Evolutionary conservation across 2,329 filamentous ascomycete genomes (phyloP).

Genomic region (Penicillium sp.): DNA sequence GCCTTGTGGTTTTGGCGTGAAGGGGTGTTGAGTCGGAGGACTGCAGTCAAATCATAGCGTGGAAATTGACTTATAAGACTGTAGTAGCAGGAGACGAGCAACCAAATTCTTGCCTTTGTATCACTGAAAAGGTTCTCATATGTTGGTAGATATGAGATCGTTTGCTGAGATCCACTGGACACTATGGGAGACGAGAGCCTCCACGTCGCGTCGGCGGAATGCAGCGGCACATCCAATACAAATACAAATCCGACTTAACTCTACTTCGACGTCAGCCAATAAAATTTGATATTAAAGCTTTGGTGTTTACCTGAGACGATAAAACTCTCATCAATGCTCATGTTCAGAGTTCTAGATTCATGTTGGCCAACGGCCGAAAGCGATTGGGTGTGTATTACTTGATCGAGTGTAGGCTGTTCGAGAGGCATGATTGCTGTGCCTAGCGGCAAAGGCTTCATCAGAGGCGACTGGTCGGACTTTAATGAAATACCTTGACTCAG

Average conservation of each 20-base stretch:
- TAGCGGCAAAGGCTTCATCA: not conserved
- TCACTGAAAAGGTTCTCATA: not conserved
- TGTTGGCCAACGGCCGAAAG: not conserved
- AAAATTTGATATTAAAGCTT: not conserved
- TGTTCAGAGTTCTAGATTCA: not conserved
- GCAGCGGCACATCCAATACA: slow-evolving; percentile 20
- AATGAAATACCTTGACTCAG: slow-evolving; percentile 10
- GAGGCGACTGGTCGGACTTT: not conserved
- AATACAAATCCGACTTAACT: slow-evolving; percentile 11
- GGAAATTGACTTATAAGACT: not conserved
- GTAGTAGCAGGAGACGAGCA: too few species aligned
- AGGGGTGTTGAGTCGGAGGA: slow-evolving; percentile 11
- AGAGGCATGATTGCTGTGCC: not conserved
- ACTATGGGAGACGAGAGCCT: slow-evolving; percentile 13
- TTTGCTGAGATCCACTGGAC: not conserved
- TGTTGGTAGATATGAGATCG: not conserved
- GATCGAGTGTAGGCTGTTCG: not conserved
- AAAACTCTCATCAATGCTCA: not conserved
- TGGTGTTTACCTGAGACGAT: not conserved
- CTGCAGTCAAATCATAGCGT: not conserved
- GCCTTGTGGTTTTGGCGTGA: slow-evolving; percentile 31
- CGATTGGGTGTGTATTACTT: too few species aligned
- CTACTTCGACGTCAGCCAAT: not conserved
- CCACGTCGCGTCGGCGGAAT: slow-evolving; percentile 20
- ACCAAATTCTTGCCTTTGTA: not conserved